Conservation (phyloP, 345 rosid genomes). For the Arabidopsis thaliana region TAIR10.1 NC_003075.7:7369501-7370000, state of each 20-base stretch:
- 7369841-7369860: too few relatives aligned
- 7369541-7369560: background rate
- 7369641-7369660: conserved; percentile 16
- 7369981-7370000: conserved; percentile 16
- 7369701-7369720: background rate
- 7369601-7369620: conserved; percentile 26
- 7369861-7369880: background rate
- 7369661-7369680: background rate
- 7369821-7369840: background rate
- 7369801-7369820: background rate
- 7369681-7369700: conserved; percentile 28
- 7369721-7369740: conserved; percentile 6
- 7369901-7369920: background rate
- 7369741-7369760: conserved; percentile 1
- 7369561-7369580: conserved; percentile 4
- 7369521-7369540: too few relatives aligned
- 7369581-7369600: conserved; percentile 1
- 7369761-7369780: background rate
- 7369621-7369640: conserved; percentile 23
- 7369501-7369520: too few relatives aligned
- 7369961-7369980: conserved; percentile 26
- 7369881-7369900: background rate
- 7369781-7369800: conserved; percentile 19
- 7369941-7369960: background rate
- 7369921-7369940: background rate